phyloP scores from a whole-genome alignment of 495 filamentous ascomycete genomes.

The Oidiodendron maius region DNA sequence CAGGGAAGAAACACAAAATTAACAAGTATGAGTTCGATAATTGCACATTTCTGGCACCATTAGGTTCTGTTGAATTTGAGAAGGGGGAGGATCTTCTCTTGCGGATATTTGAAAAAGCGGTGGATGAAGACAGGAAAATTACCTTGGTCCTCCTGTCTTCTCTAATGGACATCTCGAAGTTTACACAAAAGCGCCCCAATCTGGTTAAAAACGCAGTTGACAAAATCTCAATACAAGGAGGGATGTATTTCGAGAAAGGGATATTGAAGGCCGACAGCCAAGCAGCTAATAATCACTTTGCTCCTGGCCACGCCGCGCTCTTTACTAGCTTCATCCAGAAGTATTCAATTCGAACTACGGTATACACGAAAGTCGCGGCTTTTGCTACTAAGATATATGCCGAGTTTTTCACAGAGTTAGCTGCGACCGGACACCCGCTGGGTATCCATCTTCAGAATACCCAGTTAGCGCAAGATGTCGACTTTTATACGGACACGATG shows the following conservation, averaged over 20 bases:
- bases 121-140: slow-evolving; percentile 5
- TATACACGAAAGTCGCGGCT: slow-evolving; percentile 18
- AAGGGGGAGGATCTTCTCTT: slow-evolving; percentile 14
- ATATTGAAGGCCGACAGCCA: slow-evolving; percentile 1
- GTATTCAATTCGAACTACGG: slow-evolving; percentile 12
- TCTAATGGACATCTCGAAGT: slow-evolving; percentile 14
- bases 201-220: slow-evolving; percentile 4
- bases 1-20: slow-evolving; percentile 4
- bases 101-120: neutral
- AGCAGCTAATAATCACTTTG: slow-evolving; percentile 18
- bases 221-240: slow-evolving; percentile 16
- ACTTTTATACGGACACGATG: slow-evolving; percentile 13
- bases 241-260: slow-evolving; percentile 9
- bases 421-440: slow-evolving; percentile 8
- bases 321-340: slow-evolving; percentile 14
- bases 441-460: slow-evolving; percentile 15
- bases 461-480: slow-evolving; percentile 16
- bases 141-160: slow-evolving; percentile 17
- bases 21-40: slow-evolving; percentile 13
- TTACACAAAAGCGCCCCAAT: slow-evolving; percentile 1
- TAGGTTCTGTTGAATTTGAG: neutral
- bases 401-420: slow-evolving; percentile 11
- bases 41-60: slow-evolving; percentile 11
- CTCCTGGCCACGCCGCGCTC: neutral
- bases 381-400: slow-evolving; percentile 9